A percentile compares a stretch with the other conserved stretches of the same genome.
These are phyloP conservation scores for Syzygium aromaticum DNA, from an alignment of 345 rosid genomes.

Conservation along the genomic window DNA sequence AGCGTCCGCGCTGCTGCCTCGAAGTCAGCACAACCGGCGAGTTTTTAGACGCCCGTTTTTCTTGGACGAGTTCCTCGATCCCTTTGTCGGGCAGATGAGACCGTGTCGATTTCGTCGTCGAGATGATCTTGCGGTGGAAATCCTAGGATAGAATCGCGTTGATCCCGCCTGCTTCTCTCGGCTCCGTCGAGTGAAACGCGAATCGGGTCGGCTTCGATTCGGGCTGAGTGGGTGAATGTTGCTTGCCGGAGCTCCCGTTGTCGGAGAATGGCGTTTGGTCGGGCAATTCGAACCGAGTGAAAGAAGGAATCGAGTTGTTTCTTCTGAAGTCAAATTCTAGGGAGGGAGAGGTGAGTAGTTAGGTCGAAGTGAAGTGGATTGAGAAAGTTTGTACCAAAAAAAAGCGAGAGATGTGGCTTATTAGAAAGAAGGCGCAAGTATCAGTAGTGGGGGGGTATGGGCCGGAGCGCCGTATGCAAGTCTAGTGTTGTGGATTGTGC, in stretches of 20 bases:
- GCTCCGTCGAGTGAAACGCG: background rate
- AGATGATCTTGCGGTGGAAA: background rate
- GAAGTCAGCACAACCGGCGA: background rate
- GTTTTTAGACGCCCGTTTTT: background rate
- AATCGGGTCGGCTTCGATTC: background rate
- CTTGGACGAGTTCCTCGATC: background rate
- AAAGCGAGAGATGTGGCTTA: background rate
- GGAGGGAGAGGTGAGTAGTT: background rate
- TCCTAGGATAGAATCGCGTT: background rate
- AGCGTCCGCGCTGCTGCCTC: background rate
- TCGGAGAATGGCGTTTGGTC: background rate
- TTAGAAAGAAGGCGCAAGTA: background rate
- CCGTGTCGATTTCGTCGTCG: background rate
- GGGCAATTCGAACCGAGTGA: background rate
- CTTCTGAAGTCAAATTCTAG: background rate
- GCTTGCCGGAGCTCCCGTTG: background rate
- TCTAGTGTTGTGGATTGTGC: background rate
- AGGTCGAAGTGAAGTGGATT: background rate
- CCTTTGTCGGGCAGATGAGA: background rate
- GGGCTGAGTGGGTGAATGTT: background rate
- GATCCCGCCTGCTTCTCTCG: background rate
- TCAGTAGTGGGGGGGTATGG: background rate
- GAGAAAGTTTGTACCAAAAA: background rate
- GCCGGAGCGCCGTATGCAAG: background rate
- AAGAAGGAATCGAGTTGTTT: background rate